Conservation (phyloP, 768 basidiomycete species). For the Clitopilus hobsonii region DNA sequence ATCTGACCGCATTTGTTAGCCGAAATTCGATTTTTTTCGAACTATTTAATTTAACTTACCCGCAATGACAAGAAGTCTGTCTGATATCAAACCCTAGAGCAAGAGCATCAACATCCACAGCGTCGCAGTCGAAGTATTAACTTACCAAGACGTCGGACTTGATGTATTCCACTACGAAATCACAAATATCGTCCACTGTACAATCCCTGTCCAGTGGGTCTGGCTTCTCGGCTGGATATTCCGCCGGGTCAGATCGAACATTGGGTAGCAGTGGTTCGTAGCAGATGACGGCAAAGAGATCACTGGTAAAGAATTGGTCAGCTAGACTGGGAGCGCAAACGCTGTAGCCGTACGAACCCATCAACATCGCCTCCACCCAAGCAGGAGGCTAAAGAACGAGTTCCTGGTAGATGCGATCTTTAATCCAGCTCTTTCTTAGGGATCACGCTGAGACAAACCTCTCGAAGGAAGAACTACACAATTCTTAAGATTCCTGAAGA, state of each 20-base stretch:
- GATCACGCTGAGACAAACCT: slow-evolving; percentile 30
- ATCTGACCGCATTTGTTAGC: too few relatives aligned
- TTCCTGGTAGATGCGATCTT: slow-evolving; percentile 30
- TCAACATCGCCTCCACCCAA: slow-evolving; percentile 79
- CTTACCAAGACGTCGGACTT: slow-evolving; percentile 75
- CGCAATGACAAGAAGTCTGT: slow-evolving; percentile 65
- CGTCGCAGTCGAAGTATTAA: neutral
- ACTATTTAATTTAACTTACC: slow-evolving; percentile 39
- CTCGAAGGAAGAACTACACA: slow-evolving; percentile 66
- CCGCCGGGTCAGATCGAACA: slow-evolving; percentile 44
- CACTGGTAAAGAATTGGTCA: slow-evolving; percentile 33
- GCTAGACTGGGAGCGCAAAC: neutral
- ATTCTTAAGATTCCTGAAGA: slow-evolving; percentile 61
- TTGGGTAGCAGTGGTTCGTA: slow-evolving; percentile 52
- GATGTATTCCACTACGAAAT: slow-evolving; percentile 83
- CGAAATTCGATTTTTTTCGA: too few relatives aligned
- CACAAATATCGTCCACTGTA: slow-evolving; percentile 65
- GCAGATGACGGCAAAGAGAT: slow-evolving; percentile 59
- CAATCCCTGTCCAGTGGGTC: slow-evolving; percentile 42
- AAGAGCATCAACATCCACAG: slow-evolving; percentile 1
- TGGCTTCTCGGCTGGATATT: slow-evolving; percentile 37
- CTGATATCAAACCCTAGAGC: slow-evolving; percentile 61
- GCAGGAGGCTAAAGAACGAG: slow-evolving; percentile 61
- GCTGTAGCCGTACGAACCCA: slow-evolving; percentile 39
- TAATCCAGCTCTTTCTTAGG: neutral